Conservation (phyloP, 2,329 filamentous ascomycete species). For the Rosellinia necatrix region DNA sequence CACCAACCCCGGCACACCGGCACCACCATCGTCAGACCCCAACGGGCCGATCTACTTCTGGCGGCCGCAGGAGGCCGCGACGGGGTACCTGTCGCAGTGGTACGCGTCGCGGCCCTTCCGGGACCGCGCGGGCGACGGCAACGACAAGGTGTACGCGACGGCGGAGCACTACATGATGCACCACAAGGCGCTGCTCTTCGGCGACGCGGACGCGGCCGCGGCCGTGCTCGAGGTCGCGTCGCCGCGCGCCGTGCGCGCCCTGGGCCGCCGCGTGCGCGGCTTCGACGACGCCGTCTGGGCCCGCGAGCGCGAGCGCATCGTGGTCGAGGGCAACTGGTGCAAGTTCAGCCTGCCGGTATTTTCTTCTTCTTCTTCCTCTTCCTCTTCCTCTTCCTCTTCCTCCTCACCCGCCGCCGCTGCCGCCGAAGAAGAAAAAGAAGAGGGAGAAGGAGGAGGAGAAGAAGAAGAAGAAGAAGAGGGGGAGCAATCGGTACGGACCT, state of each 20-base stretch:
- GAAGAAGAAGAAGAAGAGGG: not conserved
- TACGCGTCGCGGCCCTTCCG: constrained; percentile 27
- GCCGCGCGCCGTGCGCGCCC: constrained; percentile 54
- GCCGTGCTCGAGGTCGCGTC: constrained; percentile 52
- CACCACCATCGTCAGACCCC: not conserved
- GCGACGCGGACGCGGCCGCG: constrained; percentile 48
- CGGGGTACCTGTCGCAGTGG: constrained; percentile 31
- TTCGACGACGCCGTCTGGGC: constrained; percentile 60
- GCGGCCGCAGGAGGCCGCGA: constrained; percentile 10
- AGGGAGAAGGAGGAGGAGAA: not conserved
- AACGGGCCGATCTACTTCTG: constrained; percentile 29
- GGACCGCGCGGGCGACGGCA: constrained; percentile 10
- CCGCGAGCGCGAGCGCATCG: constrained; percentile 55
- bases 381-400: no score
- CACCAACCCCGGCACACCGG: not conserved
- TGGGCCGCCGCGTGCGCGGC: constrained; percentile 59
- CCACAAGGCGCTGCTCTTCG: constrained; percentile 33
- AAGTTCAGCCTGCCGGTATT: constrained; percentile 60
- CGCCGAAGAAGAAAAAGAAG: no score
- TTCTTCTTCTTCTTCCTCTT: no score
- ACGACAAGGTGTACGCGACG: constrained; percentile 47
- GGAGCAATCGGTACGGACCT: constrained; percentile 24
- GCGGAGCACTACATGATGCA: constrained; percentile 54
- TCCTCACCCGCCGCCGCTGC: no score
- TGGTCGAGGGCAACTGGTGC: constrained; percentile 59